Evolutionary conservation across 108 stramenopile species (phyloP), one percentile per base, ranked within the genome.

Genomic region (Schizochytrium sp.): DNA sequence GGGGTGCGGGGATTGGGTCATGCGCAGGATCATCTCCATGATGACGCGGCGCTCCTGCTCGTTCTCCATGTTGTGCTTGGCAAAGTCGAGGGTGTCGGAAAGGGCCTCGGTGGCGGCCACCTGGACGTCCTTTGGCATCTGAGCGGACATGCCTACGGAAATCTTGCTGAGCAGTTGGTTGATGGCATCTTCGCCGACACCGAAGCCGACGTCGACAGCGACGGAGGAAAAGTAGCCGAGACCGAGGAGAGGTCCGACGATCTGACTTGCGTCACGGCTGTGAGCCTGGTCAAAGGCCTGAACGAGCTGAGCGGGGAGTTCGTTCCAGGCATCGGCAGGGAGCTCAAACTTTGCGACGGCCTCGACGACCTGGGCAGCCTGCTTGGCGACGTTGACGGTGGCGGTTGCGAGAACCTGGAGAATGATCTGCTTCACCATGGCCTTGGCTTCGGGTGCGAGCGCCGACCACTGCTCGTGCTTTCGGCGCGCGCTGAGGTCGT

Each of bases 281-380:
- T 83, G 76, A 18, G 28, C 76, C 45, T 53, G 51, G 76, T 83
- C 76, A 53, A 83, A 83, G n/a, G 51, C 51, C 48, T 47, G 48
- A 3, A 83, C 48, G 25, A 83, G 76, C 76, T 83, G 45, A 53
- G 12, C 45, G 45, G 51, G 76, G 51, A 83, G 76, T 18, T 83
- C 76, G 45, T 47, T 47, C 76, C 76, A 83, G 48, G n/a, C 76
- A 12, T 83, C 76, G 48, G 19, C 28, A 12, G 45, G 25, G 4
- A 83, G 76, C 48, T 83, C 76, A 12, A 83, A 83, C 45, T 23
- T 53, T 0, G 76, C 76, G 10, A 83, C 28, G 51, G 76, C 76
- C 51, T 83, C 76, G 43, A 83, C n/a, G 76, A 53, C 76, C 76
- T 83, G 76, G 2, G 76, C 76, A 0, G 51, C 76, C 76, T 83